Conservation (phyloP, 148 eudicot genomes). For the Camellia lanceoleosa region DNA sequence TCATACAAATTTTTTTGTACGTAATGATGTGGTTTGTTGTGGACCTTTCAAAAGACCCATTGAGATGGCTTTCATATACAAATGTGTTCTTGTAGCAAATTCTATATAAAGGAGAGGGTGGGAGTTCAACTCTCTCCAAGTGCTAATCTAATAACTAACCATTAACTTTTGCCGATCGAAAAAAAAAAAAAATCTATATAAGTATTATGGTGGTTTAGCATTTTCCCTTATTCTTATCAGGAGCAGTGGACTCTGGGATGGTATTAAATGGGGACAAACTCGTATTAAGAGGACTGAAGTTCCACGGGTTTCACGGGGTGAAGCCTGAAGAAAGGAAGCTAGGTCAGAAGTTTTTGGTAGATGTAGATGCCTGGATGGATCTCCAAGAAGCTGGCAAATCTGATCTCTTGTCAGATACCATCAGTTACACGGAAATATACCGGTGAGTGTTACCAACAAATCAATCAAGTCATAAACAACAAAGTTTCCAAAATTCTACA, state of each 20-base stretch:
- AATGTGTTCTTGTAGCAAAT: too few species aligned
- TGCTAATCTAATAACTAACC: neutral
- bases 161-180: neutral
- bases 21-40: too few species aligned
- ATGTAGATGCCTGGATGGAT: conserved; percentile 93
- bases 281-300: conserved; percentile 68
- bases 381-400: conserved; percentile 70
- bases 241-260: conserved; percentile 34
- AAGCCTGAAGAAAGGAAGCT: conserved; percentile 72
- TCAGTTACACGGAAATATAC: conserved; percentile 83
- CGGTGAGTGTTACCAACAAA: conserved; percentile 42
- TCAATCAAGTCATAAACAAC: neutral
- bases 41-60: too few species aligned
- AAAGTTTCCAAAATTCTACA: neutral
- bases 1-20: too few species aligned
- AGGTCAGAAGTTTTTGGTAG: conserved; percentile 85
- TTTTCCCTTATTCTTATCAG: conserved; percentile 12
- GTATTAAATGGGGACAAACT: conserved; percentile 72
- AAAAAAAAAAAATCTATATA: neutral
- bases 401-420: conserved; percentile 63
- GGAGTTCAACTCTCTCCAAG: too few species aligned
- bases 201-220: too few species aligned
- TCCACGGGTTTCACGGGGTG: conserved; percentile 93
- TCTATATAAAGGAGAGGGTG: too few species aligned
- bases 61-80: too few species aligned